Conservation (phyloP, 805 yeast genomes). For the Yueomyces sinensis region DNA sequence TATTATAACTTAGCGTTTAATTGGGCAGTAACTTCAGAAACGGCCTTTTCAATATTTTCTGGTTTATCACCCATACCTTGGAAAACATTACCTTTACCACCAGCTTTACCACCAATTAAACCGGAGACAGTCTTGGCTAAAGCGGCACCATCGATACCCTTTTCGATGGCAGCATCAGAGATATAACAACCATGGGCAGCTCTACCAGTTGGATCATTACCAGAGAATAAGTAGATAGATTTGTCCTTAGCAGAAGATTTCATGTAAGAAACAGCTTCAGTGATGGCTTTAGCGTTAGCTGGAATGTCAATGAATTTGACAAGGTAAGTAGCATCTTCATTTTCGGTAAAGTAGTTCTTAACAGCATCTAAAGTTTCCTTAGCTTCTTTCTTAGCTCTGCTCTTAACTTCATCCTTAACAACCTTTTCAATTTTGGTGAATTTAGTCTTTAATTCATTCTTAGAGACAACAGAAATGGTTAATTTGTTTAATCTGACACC, state of each 20-base stretch:
- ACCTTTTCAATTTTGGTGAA: constrained; percentile 73
- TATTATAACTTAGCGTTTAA: constrained; percentile 44
- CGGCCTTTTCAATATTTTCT: constrained; percentile 56
- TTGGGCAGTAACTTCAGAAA: constrained; percentile 50
- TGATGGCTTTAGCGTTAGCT: constrained; percentile 84
- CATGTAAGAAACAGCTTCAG: constrained; percentile 79
- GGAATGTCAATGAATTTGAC: constrained; percentile 58
- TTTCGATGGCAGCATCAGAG: constrained; percentile 51
- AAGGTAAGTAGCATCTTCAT: constrained; percentile 40
- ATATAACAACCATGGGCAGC: constrained; percentile 95
- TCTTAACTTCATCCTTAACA: constrained; percentile 77
- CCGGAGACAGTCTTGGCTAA: constrained; percentile 59
- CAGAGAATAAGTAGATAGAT: constrained; percentile 70
- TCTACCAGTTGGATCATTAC: constrained; percentile 46
- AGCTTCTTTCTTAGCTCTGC: constrained; percentile 77
- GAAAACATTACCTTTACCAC: constrained; percentile 93
- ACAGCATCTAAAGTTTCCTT: constrained; percentile 73
- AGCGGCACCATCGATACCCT: constrained; percentile 64
- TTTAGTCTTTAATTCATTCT: constrained; percentile 59
- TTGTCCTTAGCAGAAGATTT: constrained; percentile 65
- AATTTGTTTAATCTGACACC: constrained; percentile 78
- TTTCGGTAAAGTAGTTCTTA: constrained; percentile 46
- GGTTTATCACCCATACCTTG: constrained; percentile 94
- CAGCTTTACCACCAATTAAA: constrained; percentile 90
- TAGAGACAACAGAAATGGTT: constrained; percentile 67